These are phyloP conservation scores for Ramalina intermedia DNA, from an alignment of 495 filamentous ascomycete species.

Conservation along the genomic window DNA sequence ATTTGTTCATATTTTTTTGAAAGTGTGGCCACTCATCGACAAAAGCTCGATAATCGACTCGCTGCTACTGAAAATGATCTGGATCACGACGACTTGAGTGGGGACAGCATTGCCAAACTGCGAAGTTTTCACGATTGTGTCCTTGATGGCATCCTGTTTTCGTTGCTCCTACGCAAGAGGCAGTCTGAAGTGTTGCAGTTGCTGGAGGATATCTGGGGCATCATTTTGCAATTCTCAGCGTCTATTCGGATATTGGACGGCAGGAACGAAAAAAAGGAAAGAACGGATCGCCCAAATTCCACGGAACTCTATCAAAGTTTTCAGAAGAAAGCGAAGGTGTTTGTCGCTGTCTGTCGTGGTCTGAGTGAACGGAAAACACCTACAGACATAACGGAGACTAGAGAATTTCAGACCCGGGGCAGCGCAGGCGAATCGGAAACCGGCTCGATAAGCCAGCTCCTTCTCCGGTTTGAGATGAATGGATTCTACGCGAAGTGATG, in stretches of 20 bases:
- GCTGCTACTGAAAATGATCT: constrained; percentile 44
- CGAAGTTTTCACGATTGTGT: constrained; percentile 57
- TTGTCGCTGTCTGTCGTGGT: constrained; percentile 13
- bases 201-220: constrained; percentile 61
- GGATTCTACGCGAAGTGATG: constrained; percentile 12
- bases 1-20: constrained; percentile 65
- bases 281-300: not conserved
- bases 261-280: not conserved
- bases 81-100: constrained; percentile 31
- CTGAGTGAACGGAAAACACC: constrained; percentile 10
- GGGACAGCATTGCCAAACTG: constrained; percentile 48
- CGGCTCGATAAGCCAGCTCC: constrained; percentile 9
- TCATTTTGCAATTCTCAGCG: constrained; percentile 52
- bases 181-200: constrained; percentile 58
- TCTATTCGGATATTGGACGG: not conserved
- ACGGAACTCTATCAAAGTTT: constrained; percentile 6
- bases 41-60: constrained; percentile 48
- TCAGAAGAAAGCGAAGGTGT: constrained; percentile 10
- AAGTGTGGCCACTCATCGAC: constrained; percentile 59
- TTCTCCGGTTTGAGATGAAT: constrained; percentile 13
- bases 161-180: constrained; percentile 52
- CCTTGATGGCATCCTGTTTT: constrained; percentile 67
- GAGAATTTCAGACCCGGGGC: not conserved
- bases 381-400: not conserved
- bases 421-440: constrained; percentile 5